A percentile compares a stretch with the other conserved stretches of the same genome.
Evolutionary conservation across 805 yeast species (phyloP).

Genomic region (Zygosaccharomyces bailii): DNA sequence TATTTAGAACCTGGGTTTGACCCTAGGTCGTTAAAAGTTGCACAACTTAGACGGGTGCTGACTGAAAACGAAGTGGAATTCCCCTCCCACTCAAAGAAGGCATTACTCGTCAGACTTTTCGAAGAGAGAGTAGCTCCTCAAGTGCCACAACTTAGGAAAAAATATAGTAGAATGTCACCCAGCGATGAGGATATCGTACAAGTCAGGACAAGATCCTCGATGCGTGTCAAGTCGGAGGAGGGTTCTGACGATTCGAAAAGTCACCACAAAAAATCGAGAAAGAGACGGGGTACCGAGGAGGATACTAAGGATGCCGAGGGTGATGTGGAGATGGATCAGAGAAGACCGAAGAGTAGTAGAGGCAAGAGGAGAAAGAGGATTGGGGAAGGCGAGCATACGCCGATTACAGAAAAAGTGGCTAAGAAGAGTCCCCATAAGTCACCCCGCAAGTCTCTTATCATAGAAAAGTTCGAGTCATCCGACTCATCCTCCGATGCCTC

Average conservation of each 20-base stretch:
- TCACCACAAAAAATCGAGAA: constrained; percentile 3
- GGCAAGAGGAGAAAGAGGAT: constrained; percentile 16
- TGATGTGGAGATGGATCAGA: constrained; percentile 8
- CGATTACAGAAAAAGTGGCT: constrained; percentile 27
- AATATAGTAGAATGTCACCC: constrained; percentile 33
- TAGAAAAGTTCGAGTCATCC: constrained; percentile 25
- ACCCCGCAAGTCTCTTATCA: constrained; percentile 23
- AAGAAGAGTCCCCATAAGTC: constrained; percentile 26
- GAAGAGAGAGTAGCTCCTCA: constrained; percentile 50
- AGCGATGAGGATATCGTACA: constrained; percentile 40
- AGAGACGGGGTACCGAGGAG: constrained; percentile 12
- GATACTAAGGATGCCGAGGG: constrained; percentile 12
- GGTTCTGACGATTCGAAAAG: constrained; percentile 2
- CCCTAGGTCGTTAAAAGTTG: constrained; percentile 59
- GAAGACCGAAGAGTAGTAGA: not conserved
- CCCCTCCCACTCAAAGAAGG: constrained; percentile 64
- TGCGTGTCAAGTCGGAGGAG: constrained; percentile 10
- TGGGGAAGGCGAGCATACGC: constrained; percentile 18
- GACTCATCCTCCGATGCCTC: constrained; percentile 21
- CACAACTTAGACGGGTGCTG: constrained; percentile 66
- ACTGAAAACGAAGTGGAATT: constrained; percentile 58
- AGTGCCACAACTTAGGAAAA: constrained; percentile 41
- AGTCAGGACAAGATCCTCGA: constrained; percentile 28
- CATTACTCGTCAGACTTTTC: constrained; percentile 59
- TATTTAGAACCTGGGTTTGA: constrained; percentile 52